Conservation (phyloP, 176 grass and related monocot genomes). For the Oryza punctata region DNA sequence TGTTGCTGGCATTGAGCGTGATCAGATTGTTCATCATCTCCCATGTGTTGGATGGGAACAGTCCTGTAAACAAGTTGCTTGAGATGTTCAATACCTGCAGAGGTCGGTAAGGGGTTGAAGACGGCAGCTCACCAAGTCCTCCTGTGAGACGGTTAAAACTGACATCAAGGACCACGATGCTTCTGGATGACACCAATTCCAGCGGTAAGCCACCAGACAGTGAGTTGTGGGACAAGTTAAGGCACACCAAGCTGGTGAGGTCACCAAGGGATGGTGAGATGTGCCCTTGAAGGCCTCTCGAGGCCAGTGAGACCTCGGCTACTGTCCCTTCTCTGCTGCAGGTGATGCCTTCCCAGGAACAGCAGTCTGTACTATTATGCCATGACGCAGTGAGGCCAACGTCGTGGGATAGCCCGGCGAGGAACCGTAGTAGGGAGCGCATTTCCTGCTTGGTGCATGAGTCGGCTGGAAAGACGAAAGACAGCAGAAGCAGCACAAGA, state of each 20-base stretch:
- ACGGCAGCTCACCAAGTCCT: not conserved
- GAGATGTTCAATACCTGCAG: slow-evolving; percentile 29
- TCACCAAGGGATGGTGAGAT: slow-evolving; percentile 2
- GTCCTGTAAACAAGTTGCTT: slow-evolving; percentile 23
- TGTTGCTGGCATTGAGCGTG: slow-evolving; percentile 34
- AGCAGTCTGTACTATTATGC: slow-evolving; percentile 18
- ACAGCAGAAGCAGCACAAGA: not conserved
- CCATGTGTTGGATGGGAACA: slow-evolving; percentile 22
- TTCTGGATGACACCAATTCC: not conserved
- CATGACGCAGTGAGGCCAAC: not conserved
- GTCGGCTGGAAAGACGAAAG: not conserved
- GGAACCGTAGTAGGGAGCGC: slow-evolving; percentile 28
- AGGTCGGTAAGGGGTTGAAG: not conserved
- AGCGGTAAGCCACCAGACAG: not conserved
- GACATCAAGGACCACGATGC: not conserved
- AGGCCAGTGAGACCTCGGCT: not conserved
- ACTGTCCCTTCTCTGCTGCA: not conserved
- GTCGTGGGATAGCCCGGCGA: not conserved
- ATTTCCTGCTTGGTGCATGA: slow-evolving; percentile 4
- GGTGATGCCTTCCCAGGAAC: slow-evolving; percentile 17
- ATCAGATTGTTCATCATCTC: not conserved
- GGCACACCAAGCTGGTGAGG: not conserved
- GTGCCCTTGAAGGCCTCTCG: not conserved
- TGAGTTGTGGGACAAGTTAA: slow-evolving; percentile 26
- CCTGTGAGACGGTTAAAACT: slow-evolving; percentile 16